Evolutionary conservation across 2,329 filamentous ascomycete genomes (phyloP), one percentile per base, ranked within the genome.

Genomic region (Sclerotinia spermophila): DNA sequence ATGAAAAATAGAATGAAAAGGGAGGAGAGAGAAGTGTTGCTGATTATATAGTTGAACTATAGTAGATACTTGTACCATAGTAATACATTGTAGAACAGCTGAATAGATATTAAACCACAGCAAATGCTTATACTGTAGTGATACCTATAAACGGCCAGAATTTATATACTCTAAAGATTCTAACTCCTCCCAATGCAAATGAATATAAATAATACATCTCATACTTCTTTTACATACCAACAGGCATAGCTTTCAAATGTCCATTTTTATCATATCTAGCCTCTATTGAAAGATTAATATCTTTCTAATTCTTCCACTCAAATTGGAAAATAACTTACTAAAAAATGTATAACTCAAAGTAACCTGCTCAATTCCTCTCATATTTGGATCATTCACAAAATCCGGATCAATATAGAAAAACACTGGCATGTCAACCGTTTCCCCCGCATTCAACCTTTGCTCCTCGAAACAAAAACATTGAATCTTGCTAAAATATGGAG

Each of bases 401-500:
- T 98, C 96, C 0, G 96, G 96, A 79, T 99, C 96, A 75, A 99
- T 92, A 81, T 98, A 99, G 83, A 99, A 99, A 82, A 99, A 99
- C 0, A 99, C 96, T 0, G 96, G 96, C 96, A 99, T 99, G 81
- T 99, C 96, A 68, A 99, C 96, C 59, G 94, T 96, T 85, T 99
- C 96, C 59, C 95, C 94, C 8, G 94, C 94, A 79, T 96, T 95
- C 75, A 99, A 82, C 73, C 96, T 87, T 85, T 99, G 96, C 82
- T 94, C 95, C 83, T 99, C 96, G 78, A 99, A 99, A 82, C 96
- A 99, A 82, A 99, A 99, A 79, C 96, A 99, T 82, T 99, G 96
- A 60, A 99, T 99, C 86, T 99, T 99, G 87, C 92, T 96, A 80
- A 99, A 99, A 81, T 99, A 99, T 1, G 93, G 94, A 58, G 96